Percentiles rank a stretch among this genome's conserved stretches.
Conservation (phyloP, 768 basidiomycete genomes). For the Boletus sensibilis region DNA sequence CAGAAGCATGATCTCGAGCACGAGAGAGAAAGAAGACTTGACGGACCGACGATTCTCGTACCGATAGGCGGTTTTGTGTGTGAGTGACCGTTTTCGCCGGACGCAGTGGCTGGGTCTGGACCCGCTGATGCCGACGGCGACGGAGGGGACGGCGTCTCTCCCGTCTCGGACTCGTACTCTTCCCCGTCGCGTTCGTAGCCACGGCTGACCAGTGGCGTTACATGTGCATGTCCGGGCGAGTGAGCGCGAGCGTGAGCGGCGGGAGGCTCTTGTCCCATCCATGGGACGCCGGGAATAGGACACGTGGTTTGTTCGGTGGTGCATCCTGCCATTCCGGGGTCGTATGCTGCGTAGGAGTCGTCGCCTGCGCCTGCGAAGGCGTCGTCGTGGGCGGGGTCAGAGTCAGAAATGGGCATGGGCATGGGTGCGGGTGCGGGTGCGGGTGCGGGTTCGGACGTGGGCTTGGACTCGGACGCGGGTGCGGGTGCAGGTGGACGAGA, state of each 20-base stretch:
- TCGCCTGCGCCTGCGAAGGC: background rate
- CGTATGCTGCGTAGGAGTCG: conserved; percentile 19
- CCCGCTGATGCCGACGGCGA: no score
- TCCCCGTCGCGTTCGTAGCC: conserved; percentile 26
- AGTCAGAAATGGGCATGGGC: no score
- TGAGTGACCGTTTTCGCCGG: background rate
- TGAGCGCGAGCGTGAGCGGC: no score
- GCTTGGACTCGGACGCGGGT: background rate
- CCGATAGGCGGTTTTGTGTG: background rate
- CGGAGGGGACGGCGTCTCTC: no score
- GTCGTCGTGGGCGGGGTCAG: background rate
- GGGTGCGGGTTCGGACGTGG: background rate
- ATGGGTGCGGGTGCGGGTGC: background rate
- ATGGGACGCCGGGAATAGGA: conserved; percentile 11
- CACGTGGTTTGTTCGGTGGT: background rate
- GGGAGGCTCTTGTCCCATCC: background rate
- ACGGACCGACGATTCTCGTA: conserved; percentile 9
- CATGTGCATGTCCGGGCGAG: background rate
- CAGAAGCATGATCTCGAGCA: background rate
- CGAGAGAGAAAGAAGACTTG: no score
- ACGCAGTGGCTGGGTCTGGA: background rate
- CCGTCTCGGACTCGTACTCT: conserved; percentile 5
- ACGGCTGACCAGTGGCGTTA: background rate
- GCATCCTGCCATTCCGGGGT: conserved; percentile 27
- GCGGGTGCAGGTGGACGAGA: background rate